These are phyloP conservation scores for Salvia miltiorrhiza DNA, from an alignment of 257 asterid genomes.

Conservation along the genomic window DNA sequence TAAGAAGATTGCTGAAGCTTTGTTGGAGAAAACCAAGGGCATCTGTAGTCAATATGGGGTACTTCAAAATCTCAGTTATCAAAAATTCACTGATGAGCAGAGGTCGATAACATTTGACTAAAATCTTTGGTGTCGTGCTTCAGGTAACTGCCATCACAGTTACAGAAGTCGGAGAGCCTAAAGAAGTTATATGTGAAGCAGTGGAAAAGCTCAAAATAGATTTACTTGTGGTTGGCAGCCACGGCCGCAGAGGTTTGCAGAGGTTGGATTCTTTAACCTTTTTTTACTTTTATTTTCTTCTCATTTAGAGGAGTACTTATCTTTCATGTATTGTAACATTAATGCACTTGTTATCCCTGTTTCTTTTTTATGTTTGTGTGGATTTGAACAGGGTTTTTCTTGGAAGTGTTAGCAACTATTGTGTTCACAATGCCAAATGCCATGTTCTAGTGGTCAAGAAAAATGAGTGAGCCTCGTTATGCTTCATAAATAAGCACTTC, in stretches of 20 bases:
- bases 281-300: background rate
- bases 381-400: slow-evolving; percentile 49
- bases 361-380: background rate
- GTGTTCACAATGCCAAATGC: slow-evolving; percentile 56
- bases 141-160: slow-evolving; percentile 45
- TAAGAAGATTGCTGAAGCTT: slow-evolving; percentile 29
- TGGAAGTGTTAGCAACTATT: slow-evolving; percentile 71
- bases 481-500: background rate
- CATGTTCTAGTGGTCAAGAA: slow-evolving; percentile 61
- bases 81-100: background rate
- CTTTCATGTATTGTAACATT: background rate
- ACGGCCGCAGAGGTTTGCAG: slow-evolving; percentile 39
- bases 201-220: slow-evolving; percentile 38
- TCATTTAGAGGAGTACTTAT: background rate
- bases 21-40: slow-evolving; percentile 48
- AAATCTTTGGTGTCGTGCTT: background rate
- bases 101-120: background rate
- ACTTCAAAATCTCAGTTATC: background rate
- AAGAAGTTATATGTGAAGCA: slow-evolving; percentile 44
- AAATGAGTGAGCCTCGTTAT: background rate
- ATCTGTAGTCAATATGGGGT: slow-evolving; percentile 49
- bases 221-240: slow-evolving; percentile 50
- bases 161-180: slow-evolving; percentile 56
- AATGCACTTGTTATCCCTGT: background rate
- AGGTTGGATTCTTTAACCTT: slow-evolving; percentile 25